Evolutionary conservation across 2,329 filamentous ascomycete genomes (phyloP), one percentile per base, ranked within the genome.

Genomic region (Neopestalotiopsis clavispora): DNA sequence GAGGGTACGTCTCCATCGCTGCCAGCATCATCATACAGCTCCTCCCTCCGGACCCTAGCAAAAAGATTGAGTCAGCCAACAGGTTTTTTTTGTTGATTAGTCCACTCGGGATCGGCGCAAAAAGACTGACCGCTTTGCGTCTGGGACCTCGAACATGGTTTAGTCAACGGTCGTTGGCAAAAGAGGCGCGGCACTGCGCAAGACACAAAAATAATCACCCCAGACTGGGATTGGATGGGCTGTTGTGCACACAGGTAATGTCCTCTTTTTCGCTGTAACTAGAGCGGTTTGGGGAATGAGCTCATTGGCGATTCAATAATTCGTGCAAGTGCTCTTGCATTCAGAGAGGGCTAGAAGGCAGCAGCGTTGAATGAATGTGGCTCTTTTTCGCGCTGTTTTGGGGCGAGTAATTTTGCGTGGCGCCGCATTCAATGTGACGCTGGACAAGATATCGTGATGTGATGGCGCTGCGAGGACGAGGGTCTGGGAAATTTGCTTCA

Each of bases 21-120:
- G 3, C 78, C 79, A 7, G 72, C 78, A 12, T 82, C 82, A 61
- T 76, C 79, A 68, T 82, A 81, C 23, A 90, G 78, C 52, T 90
- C 87, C 71, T 86, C 82, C 67, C 89, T 83, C 38, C 88, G 84
- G 67, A 90, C 84, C 71, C 88, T 89, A 67, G 65, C 67, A 28
- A 40, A 32, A 38, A 5, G n/a, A 17, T 20, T 12, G 12, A 40
- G 59, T 34, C 45, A 52, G 45, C n/a, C 20, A n/a, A n/a, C 17
- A 9, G 7, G 17, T 17, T 17, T 7, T 10, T 20, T 20, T 10
- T 17, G 14, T 52, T 52, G n/a, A 17, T 52, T 3, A n/a, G 17
- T 52, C 45, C n/a, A 6, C 45, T 52, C 45, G 17, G 45, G 20
- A 49, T 71, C 38, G 38, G 42, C 52, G 52, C 52, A 13, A 34